Percentiles rank a stretch among this genome's conserved stretches.
phyloP scores from a whole-genome alignment of 2,329 filamentous ascomycete species.

The Calonectria ilicicola region DNA sequence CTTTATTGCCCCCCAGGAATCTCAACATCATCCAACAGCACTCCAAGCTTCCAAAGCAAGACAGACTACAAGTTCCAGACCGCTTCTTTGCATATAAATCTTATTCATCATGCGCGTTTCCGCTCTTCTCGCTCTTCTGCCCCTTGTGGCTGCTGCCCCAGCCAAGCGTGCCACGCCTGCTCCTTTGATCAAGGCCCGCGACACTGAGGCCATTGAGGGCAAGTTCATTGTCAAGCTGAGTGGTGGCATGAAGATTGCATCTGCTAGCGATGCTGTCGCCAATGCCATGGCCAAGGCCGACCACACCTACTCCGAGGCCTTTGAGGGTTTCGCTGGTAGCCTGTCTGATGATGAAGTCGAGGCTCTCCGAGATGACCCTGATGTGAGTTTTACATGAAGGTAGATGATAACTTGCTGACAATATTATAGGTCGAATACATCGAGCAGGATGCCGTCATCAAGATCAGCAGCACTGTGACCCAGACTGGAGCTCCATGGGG shows the following conservation, averaged over 20 bases:
- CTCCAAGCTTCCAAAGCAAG: neutral
- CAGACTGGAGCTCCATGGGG: slow-evolving; percentile 55
- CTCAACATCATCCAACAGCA: neutral
- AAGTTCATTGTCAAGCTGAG: slow-evolving; percentile 55
- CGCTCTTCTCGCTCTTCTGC: slow-evolving; percentile 49
- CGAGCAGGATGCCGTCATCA: slow-evolving; percentile 53
- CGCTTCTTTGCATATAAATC: no score
- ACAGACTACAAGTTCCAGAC: no score
- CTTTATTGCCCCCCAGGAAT: neutral
- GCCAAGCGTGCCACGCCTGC: slow-evolving; percentile 48
- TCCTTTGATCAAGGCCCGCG: slow-evolving; percentile 48
- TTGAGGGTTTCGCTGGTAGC: slow-evolving; percentile 44
- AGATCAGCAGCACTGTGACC: slow-evolving; percentile 36
- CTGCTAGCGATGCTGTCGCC: slow-evolving; percentile 41
- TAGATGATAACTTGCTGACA: neutral
- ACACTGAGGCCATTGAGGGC: slow-evolving; percentile 46
- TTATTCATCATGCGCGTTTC: slow-evolving; percentile 47
- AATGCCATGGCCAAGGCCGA: slow-evolving; percentile 48
- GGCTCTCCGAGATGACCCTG: slow-evolving; percentile 41
- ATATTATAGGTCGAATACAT: slow-evolving; percentile 49
- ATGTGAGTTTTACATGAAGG: slow-evolving; percentile 26
- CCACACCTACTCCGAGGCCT: slow-evolving; percentile 40
- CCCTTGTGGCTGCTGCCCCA: slow-evolving; percentile 47
- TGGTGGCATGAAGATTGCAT: slow-evolving; percentile 32
- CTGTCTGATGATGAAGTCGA: slow-evolving; percentile 43